A percentile compares a stretch with the other conserved stretches of the same genome.
Evolutionary conservation across 805 yeast genomes (phyloP).

Genomic region (Lachancea lanzarotensis): DNA sequence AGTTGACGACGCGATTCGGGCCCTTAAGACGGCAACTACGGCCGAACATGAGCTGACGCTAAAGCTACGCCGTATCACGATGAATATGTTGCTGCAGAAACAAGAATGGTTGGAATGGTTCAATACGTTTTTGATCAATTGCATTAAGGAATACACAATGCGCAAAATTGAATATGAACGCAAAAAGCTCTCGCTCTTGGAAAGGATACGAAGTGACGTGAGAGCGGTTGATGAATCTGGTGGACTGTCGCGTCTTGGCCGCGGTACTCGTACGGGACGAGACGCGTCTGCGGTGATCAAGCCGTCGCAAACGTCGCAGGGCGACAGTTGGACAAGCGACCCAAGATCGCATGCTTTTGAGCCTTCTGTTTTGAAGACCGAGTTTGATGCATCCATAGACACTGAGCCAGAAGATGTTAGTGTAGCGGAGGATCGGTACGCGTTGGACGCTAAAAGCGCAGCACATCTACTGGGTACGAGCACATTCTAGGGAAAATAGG

Average conservation of each 20-base stretch:
- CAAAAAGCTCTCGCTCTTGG: constrained; percentile 67
- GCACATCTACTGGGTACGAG: constrained; percentile 75
- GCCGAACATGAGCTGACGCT: constrained; percentile 69
- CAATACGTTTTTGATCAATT: constrained; percentile 46
- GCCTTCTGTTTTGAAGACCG: constrained; percentile 19
- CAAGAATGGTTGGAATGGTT: constrained; percentile 44
- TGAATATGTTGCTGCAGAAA: constrained; percentile 75
- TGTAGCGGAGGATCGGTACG: constrained; percentile 22
- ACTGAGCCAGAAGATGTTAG: constrained; percentile 12
- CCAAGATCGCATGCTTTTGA: constrained; percentile 29
- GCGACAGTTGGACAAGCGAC: constrained; percentile 59
- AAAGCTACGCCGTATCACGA: constrained; percentile 75
- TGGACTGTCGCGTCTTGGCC: constrained; percentile 75
- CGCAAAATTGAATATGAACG: constrained; percentile 82
- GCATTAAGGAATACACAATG: constrained; percentile 55
- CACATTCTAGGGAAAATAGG: constrained; percentile 40
- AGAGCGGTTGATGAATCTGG: constrained; percentile 70
- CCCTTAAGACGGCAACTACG: constrained; percentile 70
- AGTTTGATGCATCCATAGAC: constrained; percentile 18
- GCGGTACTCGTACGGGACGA: constrained; percentile 29
- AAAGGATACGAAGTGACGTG: constrained; percentile 61
- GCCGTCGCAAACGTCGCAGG: constrained; percentile 41
- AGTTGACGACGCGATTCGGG: constrained; percentile 82
- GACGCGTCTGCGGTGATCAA: constrained; percentile 5
- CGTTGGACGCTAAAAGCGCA: constrained; percentile 75